Evolutionary conservation across 148 eudicot genomes (phyloP).

Genomic region (Persicaria maculosa): DNA sequence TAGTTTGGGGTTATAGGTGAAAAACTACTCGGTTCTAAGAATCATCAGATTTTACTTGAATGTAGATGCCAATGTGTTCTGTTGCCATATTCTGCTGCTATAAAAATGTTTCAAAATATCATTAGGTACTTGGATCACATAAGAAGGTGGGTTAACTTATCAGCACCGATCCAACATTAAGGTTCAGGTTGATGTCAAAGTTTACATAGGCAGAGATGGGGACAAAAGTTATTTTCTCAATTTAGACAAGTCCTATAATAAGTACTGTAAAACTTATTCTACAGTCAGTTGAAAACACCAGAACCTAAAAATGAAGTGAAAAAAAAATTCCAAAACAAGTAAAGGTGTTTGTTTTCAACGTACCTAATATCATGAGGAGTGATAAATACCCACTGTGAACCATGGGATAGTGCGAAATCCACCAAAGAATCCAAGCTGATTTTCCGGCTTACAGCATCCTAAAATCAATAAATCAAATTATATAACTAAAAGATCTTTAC

Average conservation of each 20-base stretch:
- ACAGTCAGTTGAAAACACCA: neutral
- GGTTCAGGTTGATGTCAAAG: neutral
- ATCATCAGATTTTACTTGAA: neutral
- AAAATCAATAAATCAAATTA: constrained; percentile 11
- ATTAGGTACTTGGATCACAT: no score
- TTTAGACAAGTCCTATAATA: neutral
- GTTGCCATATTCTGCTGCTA: no score
- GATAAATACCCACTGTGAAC: constrained; percentile 96
- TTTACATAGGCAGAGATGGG: neutral
- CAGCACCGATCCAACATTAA: neutral
- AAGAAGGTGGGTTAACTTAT: no score
- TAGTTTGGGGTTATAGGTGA: neutral
- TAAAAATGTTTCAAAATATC: no score
- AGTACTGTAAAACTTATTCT: neutral
- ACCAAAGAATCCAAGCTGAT: constrained; percentile 86
- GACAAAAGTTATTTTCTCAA: neutral
- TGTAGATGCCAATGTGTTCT: no score
- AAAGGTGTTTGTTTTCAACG: neutral
- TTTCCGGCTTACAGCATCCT: constrained; percentile 99
- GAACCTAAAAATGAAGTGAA: neutral
- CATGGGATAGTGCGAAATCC: constrained; percentile 81
- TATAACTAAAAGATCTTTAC: neutral
- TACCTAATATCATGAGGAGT: constrained; percentile 99
- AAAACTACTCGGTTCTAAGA: neutral
- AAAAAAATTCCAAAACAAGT: neutral